Evolutionary conservation across 2,329 filamentous ascomycete species (phyloP).

Genomic region (Paecilomyces sp.): DNA sequence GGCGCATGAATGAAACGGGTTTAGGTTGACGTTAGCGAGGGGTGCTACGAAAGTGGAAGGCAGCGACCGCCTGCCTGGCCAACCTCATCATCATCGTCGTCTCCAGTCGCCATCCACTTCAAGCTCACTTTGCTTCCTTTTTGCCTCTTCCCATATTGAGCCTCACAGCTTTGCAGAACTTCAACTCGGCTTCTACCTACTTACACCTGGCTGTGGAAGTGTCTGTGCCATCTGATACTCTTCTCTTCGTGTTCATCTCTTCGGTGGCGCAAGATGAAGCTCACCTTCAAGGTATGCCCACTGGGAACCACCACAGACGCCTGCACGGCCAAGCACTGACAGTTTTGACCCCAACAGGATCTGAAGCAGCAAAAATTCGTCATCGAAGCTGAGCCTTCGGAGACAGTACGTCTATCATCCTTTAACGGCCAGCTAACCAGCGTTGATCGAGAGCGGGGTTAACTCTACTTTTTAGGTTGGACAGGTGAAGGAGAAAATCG

Average conservation of each 20-base stretch:
- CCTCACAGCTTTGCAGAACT: neutral
- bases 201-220: neutral
- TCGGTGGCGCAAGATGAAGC: constrained; percentile 52
- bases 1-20: constrained; percentile 3
- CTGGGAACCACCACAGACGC: constrained; percentile 14
- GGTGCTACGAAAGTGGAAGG: constrained; percentile 3
- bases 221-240: neutral
- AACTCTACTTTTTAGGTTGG: constrained; percentile 58
- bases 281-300: constrained; percentile 59
- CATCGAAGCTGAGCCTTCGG: constrained; percentile 87
- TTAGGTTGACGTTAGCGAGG: constrained; percentile 6
- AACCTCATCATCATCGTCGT: constrained; percentile 4
- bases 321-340: constrained; percentile 13
- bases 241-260: constrained; percentile 14
- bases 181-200: neutral
- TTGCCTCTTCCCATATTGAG: neutral
- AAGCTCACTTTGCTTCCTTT: neutral
- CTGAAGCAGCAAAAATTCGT: constrained; percentile 98
- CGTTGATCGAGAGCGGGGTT: constrained; percentile 25
- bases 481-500: constrained; percentile 86
- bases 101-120: constrained; percentile 1
- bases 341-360: constrained; percentile 53
- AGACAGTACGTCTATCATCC: constrained; percentile 60
- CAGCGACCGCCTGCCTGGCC: constrained; percentile 1
- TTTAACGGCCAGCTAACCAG: constrained; percentile 4